Base-by-base conservation (phyloP, 148 eudicot genomes). In the Rhododendron ferrugineum region DNA sequence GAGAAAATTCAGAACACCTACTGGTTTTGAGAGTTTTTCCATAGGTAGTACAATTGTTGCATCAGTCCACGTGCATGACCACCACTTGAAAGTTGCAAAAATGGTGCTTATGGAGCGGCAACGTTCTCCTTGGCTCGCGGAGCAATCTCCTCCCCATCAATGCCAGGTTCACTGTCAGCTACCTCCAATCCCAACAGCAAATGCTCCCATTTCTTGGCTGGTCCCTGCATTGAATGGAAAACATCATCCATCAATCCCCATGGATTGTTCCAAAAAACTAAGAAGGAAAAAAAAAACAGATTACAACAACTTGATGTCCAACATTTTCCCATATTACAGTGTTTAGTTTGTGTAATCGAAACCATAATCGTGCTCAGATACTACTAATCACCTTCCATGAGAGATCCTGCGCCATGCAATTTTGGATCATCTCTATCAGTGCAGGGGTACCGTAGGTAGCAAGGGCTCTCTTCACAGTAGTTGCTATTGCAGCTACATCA, bases 401-500 rank as follows among this genome's bases (percentile, higher is more conserved):
- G 72, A 95, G 90, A 82, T 97, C 98, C 87, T 90, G 94, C 40
- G 94, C 94, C 99, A 97, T 97, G 91, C 98, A 91, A 85, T 95
- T 97, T 79, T 90, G 89, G 78, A 97, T 92, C 93, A 97, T 94
- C 86, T 97, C 94, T 44, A 70, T 37, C 56, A 92, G 83, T 37
- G 90, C 95, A 73, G 89, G 91, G 58, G 98, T 94, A 6, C 90
- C 91, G 62, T 94, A 95, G 13, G 91, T 62, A 74, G 85, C 77
- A 26, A 94, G 88, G 34, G 98, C 99, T 88, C 91, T 92, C 72
- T 68, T 92, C 23, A 97, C 96, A 11, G 92, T 90, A 10, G 83
- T 92, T 82, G 90, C 90, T 52, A 97, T 78, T 85, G 98, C 94
- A 32, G 77, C 70, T 42, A 95, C 99, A 84, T 97, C 99, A 15